A percentile compares a stretch with the other conserved stretches of the same genome.
phyloP scores from a whole-genome alignment of 2,329 filamentous ascomycete species.

The Aspergillus proliferans region DNA sequence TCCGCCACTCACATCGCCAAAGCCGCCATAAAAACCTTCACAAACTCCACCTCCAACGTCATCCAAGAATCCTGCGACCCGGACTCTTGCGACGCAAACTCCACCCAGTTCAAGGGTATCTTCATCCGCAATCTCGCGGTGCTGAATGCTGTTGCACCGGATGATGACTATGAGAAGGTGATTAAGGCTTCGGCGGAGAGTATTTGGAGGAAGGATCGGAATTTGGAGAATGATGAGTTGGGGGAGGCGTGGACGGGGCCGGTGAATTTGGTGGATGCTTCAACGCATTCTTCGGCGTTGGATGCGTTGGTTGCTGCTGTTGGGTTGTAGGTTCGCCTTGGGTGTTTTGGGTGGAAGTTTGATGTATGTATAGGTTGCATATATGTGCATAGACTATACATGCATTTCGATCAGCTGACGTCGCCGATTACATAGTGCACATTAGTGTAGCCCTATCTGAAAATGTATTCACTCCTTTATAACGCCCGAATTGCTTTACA shows the following conservation, averaged over 20 bases:
- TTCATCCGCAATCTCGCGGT: constrained; percentile 60
- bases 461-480: too few species aligned
- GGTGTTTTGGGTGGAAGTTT: background rate
- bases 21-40: constrained; percentile 45
- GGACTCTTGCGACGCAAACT: constrained; percentile 42
- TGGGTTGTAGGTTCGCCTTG: background rate
- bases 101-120: constrained; percentile 65
- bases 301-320: constrained; percentile 60
- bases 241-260: constrained; percentile 63
- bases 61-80: constrained; percentile 53
- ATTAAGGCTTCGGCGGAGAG: constrained; percentile 58
- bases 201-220: constrained; percentile 58
- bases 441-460: too few species aligned
- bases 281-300: constrained; percentile 59
- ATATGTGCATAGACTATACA: background rate
- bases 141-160: constrained; percentile 48
- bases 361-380: background rate
- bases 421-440: too few species aligned
- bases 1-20: constrained; percentile 46
- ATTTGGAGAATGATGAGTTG: constrained; percentile 43
- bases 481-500: too few species aligned
- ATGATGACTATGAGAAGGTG: constrained; percentile 47
- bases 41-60: constrained; percentile 41
- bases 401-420: too few species aligned
- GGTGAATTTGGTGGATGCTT: constrained; percentile 47